Conservation (phyloP, 192 early-diverging fungal species). For the Phlyctochytrium bullatum region DNA sequence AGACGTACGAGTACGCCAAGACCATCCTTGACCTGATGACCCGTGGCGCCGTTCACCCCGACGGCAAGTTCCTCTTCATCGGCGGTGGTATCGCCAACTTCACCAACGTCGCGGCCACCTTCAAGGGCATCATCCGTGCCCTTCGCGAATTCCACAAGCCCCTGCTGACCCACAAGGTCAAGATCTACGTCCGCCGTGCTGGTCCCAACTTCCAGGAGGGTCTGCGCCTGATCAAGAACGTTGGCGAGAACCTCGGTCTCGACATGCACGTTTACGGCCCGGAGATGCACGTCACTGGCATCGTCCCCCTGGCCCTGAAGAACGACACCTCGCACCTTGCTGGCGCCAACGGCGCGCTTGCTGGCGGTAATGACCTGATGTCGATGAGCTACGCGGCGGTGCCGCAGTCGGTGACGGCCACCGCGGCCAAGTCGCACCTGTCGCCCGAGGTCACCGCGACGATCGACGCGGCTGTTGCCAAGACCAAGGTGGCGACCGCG, state of each 20-base stretch:
- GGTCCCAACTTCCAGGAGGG: slow-evolving; percentile 99
- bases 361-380: slow-evolving; percentile 20
- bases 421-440: slow-evolving; percentile 7
- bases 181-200: slow-evolving; percentile 95
- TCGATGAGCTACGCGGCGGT: slow-evolving; percentile 19
- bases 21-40: slow-evolving; percentile 99
- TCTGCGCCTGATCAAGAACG: slow-evolving; percentile 87
- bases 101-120: slow-evolving; percentile 97
- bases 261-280: slow-evolving; percentile 96
- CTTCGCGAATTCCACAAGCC: slow-evolving; percentile 88
- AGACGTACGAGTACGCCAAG: slow-evolving; percentile 99
- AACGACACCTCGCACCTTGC: slow-evolving; percentile 57
- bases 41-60: slow-evolving; percentile 72
- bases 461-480: not conserved
- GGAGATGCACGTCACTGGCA: slow-evolving; percentile 98
- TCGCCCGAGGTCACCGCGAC: not conserved
- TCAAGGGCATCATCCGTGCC: slow-evolving; percentile 98
- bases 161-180: slow-evolving; percentile 83
- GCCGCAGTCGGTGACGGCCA: not conserved
- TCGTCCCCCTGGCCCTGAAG: slow-evolving; percentile 89
- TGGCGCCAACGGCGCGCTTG: not conserved
- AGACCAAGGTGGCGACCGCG: slow-evolving; percentile 1
- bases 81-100: slow-evolving; percentile 99
- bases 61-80: slow-evolving; percentile 97
- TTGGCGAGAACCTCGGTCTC: slow-evolving; percentile 89